phyloP scores from a whole-genome alignment of 768 basidiomycete species.

The Kockovaella imperatae region DNA sequence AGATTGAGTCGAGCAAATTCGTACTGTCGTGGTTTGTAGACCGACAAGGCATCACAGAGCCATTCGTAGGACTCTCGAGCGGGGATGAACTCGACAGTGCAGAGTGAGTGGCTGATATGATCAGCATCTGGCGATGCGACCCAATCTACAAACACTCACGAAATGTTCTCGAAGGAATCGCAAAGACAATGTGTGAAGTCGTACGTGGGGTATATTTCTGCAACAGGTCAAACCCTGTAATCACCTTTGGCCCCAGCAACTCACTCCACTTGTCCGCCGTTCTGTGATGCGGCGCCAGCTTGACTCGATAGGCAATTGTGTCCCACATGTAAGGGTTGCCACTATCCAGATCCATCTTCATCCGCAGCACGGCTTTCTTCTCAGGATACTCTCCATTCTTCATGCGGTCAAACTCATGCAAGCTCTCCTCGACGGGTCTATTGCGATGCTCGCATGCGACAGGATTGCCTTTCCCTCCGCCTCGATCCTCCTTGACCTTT shows the following conservation, averaged over 20 bases:
- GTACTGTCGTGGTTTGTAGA: slow-evolving; percentile 94
- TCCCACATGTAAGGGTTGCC: slow-evolving; percentile 99
- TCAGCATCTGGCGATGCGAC: background rate
- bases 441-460: slow-evolving; percentile 77
- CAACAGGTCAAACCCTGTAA: background rate
- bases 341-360: slow-evolving; percentile 91
- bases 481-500: slow-evolving; percentile 80
- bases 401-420: slow-evolving; percentile 86
- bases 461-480: slow-evolving; percentile 69
- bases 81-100: slow-evolving; percentile 89
- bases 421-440: slow-evolving; percentile 76
- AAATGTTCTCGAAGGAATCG: slow-evolving; percentile 98
- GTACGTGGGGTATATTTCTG: slow-evolving; percentile 86
- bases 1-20: slow-evolving; percentile 90
- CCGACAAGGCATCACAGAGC: slow-evolving; percentile 94
- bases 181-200: slow-evolving; percentile 98
- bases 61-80: slow-evolving; percentile 98
- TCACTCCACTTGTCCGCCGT: slow-evolving; percentile 82
- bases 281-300: slow-evolving; percentile 83
- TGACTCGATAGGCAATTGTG: slow-evolving; percentile 87
- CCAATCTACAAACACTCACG: slow-evolving; percentile 57
- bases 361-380: slow-evolving; percentile 84
- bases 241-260: no score
- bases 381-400: slow-evolving; percentile 80
- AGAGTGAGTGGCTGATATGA: slow-evolving; percentile 75